A percentile compares a stretch with the other conserved stretches of the same genome.
Evolutionary conservation across 108 stramenopile genomes (phyloP).

Genomic region (Cyclotella kingstonii): DNA sequence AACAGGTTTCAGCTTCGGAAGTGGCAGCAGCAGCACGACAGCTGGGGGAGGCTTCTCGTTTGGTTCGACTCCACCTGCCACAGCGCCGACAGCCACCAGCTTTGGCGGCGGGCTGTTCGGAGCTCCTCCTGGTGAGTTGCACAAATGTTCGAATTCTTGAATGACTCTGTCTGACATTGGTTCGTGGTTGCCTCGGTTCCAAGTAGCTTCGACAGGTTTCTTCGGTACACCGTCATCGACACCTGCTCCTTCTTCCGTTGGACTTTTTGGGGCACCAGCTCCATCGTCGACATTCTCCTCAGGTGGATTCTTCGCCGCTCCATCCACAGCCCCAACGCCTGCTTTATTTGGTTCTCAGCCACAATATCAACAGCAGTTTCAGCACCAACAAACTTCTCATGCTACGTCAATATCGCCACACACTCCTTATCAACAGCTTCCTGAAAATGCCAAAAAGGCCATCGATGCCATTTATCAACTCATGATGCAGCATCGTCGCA

Average conservation of each 20-base stretch:
- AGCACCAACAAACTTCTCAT: slow-evolving; percentile 40
- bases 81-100: slow-evolving; percentile 15
- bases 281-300: slow-evolving; percentile 4
- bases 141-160: too few relatives aligned
- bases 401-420: slow-evolving; percentile 56
- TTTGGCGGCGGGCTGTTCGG: not conserved
- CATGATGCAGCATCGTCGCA: slow-evolving; percentile 79
- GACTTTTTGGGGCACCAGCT: slow-evolving; percentile 62
- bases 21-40: not conserved
- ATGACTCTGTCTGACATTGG: too few relatives aligned
- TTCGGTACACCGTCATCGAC: slow-evolving; percentile 9
- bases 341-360: slow-evolving; percentile 39
- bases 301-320: slow-evolving; percentile 23
- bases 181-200: not conserved
- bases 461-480: slow-evolving; percentile 73
- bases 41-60: slow-evolving; percentile 16
- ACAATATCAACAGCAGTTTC: slow-evolving; percentile 18
- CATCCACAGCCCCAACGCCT: slow-evolving; percentile 45
- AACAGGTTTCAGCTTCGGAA: slow-evolving; percentile 6
- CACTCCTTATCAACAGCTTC: slow-evolving; percentile 60
- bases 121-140: too few relatives aligned
- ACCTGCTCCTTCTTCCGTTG: slow-evolving; percentile 24
- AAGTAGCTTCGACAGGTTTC: not conserved
- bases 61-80: slow-evolving; percentile 13
- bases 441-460: slow-evolving; percentile 57